These are phyloP conservation scores for Pholiota microspora DNA, from an alignment of 768 basidiomycete genomes.

Conservation along the genomic window DNA sequence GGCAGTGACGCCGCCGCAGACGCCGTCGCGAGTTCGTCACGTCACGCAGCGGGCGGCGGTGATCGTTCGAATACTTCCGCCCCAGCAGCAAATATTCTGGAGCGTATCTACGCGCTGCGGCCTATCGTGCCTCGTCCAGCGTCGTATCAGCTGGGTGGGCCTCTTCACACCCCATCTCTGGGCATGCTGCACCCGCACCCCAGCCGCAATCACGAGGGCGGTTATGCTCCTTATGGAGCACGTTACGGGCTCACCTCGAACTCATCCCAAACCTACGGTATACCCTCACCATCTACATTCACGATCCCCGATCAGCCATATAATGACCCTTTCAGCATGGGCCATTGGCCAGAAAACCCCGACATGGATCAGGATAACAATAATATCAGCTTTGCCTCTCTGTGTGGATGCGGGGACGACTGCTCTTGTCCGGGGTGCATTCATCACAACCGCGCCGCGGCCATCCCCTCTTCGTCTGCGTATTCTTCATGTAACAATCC, in stretches of 20 bases:
- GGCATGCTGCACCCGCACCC: conserved; percentile 38
- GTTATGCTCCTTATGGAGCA: conserved; percentile 67
- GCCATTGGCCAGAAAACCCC: conserved; percentile 24
- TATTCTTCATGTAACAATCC: conserved; percentile 38
- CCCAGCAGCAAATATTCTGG: conserved; percentile 48
- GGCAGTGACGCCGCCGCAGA: conserved; percentile 21
- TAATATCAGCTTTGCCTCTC: conserved; percentile 35
- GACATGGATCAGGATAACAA: conserved; percentile 11
- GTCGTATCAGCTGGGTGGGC: conserved; percentile 1
- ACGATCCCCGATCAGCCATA: conserved; percentile 23
- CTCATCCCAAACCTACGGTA: conserved; percentile 26
- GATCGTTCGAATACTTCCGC: too few species aligned
- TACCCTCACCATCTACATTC: conserved; percentile 17
- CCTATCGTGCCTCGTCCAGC: conserved; percentile 67
- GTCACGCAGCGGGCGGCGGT: background rate
- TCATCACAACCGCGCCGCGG: conserved; percentile 44
- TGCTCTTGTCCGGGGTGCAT: conserved; percentile 67
- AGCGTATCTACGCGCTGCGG: conserved; percentile 62
- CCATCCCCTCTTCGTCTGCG: conserved; percentile 30
- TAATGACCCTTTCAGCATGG: conserved; percentile 28
- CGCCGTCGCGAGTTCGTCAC: conserved; percentile 8
- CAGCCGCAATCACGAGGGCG: conserved; percentile 52
- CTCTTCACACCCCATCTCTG: conserved; percentile 46
- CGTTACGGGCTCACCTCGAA: conserved; percentile 54
- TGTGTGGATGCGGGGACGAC: conserved; percentile 61